These are phyloP conservation scores for Talaromyces albobiverticillius DNA, from an alignment of 2,329 filamentous ascomycete species.

Conservation along the genomic window DNA sequence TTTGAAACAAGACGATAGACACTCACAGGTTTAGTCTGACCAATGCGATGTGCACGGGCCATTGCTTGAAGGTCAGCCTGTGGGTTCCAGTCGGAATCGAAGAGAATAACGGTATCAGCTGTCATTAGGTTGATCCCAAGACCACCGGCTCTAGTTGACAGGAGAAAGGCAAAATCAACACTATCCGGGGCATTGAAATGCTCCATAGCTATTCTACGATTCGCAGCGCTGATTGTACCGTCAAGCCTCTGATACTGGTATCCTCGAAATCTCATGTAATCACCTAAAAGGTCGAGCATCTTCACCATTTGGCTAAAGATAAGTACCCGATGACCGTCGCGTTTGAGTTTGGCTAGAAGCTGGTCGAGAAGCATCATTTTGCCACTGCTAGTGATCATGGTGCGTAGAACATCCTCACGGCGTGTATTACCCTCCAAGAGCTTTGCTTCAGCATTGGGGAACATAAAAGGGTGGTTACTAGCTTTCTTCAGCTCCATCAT, in stretches of 20 bases:
- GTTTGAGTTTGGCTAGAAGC: conserved; percentile 88
- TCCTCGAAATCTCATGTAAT: conserved; percentile 89
- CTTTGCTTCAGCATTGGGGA: conserved; percentile 86
- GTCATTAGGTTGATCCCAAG: conserved; percentile 99
- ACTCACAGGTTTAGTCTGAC: conserved; percentile 91
- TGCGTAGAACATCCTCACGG: conserved; percentile 87
- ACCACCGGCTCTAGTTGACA: conserved; percentile 93
- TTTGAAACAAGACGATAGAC: conserved; percentile 97
- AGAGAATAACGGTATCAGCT: conserved; percentile 94
- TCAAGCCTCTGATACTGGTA: conserved; percentile 94
- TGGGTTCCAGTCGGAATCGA: conserved; percentile 95
- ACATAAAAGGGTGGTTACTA: conserved; percentile 98
- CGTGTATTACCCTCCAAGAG: conserved; percentile 76
- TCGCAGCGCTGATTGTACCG: conserved; percentile 85
- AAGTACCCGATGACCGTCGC: conserved; percentile 89
- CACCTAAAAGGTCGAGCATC: conserved; percentile 93
- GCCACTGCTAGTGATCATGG: conserved; percentile 91
- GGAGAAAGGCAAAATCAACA: conserved; percentile 91
- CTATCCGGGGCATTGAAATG: conserved; percentile 98
- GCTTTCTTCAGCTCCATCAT: conserved; percentile 99
- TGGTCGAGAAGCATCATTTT: conserved; percentile 99
- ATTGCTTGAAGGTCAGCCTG: conserved; percentile 97
- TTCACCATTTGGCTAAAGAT: conserved; percentile 99
- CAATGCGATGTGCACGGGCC: conserved; percentile 96
- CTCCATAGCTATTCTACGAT: conserved; percentile 90